Conservation (phyloP, 805 yeast species). For the Metahyphopichia silvanorum region DNA sequence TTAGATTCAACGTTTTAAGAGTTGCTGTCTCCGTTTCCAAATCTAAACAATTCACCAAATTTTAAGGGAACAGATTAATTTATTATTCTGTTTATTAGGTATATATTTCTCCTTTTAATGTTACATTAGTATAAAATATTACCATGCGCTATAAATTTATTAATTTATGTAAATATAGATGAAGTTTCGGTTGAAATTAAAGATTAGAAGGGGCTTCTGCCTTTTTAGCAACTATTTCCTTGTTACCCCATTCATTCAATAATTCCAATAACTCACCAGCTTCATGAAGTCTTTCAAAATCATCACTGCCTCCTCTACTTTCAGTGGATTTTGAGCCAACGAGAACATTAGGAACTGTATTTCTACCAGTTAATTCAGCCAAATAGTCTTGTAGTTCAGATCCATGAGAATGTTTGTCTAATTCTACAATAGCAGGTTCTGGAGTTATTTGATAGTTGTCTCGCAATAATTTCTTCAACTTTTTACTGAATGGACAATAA, state of each 20-base stretch:
- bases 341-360: conserved; percentile 87
- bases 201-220: conserved; percentile 57
- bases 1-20: conserved; percentile 98
- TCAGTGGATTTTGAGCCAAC: conserved; percentile 50
- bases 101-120: neutral
- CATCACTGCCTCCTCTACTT: conserved; percentile 89
- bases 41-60: conserved; percentile 94
- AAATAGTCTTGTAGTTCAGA: conserved; percentile 70
- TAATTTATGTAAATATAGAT: too few species aligned
- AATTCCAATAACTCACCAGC: conserved; percentile 49
- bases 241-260: conserved; percentile 63
- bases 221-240: conserved; percentile 46
- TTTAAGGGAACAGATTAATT: conserved; percentile 48
- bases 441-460: conserved; percentile 72
- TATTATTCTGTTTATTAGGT: neutral
- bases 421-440: conserved; percentile 67
- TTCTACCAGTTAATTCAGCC: conserved; percentile 65
- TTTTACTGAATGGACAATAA: conserved; percentile 73
- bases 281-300: conserved; percentile 60
- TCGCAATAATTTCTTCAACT: conserved; percentile 62
- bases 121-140: neutral
- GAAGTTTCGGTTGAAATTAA: too few species aligned
- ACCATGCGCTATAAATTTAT: too few species aligned
- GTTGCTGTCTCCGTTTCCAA: conserved; percentile 86
- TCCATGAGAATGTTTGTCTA: conserved; percentile 80